Evolutionary conservation across 1,139 yeast genomes (phyloP).

Genomic region (Lodderomyces theae): DNA sequence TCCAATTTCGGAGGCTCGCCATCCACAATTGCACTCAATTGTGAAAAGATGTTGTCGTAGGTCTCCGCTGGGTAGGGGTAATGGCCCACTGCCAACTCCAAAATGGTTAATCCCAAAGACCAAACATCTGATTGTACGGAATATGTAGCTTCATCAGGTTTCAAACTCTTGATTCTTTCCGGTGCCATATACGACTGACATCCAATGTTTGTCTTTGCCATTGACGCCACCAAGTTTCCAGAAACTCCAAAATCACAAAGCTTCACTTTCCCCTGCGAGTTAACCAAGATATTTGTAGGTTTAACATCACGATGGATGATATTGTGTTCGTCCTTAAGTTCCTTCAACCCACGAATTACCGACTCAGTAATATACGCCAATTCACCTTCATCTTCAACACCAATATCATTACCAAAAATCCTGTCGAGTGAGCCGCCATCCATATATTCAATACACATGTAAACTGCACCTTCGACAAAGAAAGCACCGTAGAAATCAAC

Average conservation of each 20-base stretch:
- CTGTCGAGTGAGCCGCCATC: conserved; percentile 95
- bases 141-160: conserved; percentile 71
- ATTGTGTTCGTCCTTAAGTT: conserved; percentile 80
- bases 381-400: conserved; percentile 73
- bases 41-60: conserved; percentile 84
- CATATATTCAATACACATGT: conserved; percentile 98
- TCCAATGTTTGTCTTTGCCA: conserved; percentile 95
- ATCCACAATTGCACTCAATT: conserved; percentile 91
- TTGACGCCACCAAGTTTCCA: conserved; percentile 91
- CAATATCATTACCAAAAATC: conserved; percentile 65
- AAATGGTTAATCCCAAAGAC: conserved; percentile 86
- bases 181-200: conserved; percentile 99
- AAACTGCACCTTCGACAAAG: conserved; percentile 95
- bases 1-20: conserved; percentile 86
- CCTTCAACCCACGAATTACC: conserved; percentile 78
- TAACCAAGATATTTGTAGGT: conserved; percentile 89
- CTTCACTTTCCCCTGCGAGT: conserved; percentile 80
- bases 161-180: conserved; percentile 71
- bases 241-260: conserved; percentile 96
- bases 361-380: conserved; percentile 79
- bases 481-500: conserved; percentile 97
- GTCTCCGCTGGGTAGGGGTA: conserved; percentile 97
- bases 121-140: conserved; percentile 95
- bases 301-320: conserved; percentile 96
- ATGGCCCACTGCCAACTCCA: conserved; percentile 86